Evolutionary conservation across 768 basidiomycete genomes (phyloP), one percentile per base, ranked within the genome.

Genomic region (Phylloporus rhodoxanthus): DNA sequence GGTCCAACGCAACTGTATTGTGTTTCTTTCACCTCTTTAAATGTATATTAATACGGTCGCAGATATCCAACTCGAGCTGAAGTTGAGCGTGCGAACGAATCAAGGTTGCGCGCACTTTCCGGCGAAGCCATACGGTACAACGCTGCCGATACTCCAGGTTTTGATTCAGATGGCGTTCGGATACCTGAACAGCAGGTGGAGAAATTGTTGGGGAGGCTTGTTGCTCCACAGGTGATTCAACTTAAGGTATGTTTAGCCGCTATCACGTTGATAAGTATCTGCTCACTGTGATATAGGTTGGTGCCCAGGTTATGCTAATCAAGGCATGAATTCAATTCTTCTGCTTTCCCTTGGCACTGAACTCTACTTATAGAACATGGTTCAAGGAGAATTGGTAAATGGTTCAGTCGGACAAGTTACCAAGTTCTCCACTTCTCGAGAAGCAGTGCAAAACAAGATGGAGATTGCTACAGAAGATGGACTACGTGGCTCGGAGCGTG

Each of bases 291-390:
- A 37, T 25, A 37, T 46, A 90, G 79, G 72, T 84, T 45, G 85
- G 84, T 11, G 87, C 90, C 3, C 92, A 95, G 63, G 92, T 95
- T 4, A 91, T 91, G 88, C 63, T 87, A 2, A 74, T 86, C 55
- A 86, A 86, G 73, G 85, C 81, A 50, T 8, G 41, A n/a, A 34
- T 21, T 6, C 17, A 28, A 40, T 8, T 30, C 2, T n/a, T n/a
- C 33, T 8, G 5, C 15, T 29, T 32, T 54, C 28, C 32, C 21
- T 10, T 30, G 10, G 15, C 5, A 45, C 28, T 50, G 20, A 55
- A 40, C 13, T 26, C 42, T 43, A 21, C 13, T 11, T 17, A 7
- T 54, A 87, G 85, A 88, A 88, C 55, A 63, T 87, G 48, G 61
- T 75, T 1, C 85, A 87, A 73, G 86, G 85, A 21, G 56, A 67